Evolutionary conservation across 2,329 filamentous ascomycete species (phyloP).

Genomic region (Aspergillus neoniger): DNA sequence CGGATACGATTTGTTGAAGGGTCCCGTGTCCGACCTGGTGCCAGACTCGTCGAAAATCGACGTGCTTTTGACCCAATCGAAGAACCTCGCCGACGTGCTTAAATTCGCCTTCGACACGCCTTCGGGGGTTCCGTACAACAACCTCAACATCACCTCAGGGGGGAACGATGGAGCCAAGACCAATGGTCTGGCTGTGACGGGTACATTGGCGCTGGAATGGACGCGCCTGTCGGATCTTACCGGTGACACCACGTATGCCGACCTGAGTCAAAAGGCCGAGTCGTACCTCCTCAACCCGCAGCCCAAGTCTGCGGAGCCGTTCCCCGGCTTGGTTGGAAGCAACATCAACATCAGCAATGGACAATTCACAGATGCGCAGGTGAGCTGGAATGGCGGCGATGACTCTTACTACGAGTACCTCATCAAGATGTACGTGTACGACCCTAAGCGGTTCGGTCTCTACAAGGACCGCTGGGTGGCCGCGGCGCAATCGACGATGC

Average conservation of each 20-base stretch:
- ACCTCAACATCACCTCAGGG: conserved; percentile 60
- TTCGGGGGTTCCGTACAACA: conserved; percentile 72
- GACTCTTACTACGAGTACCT: conserved; percentile 90
- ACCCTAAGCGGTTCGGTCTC: conserved; percentile 60
- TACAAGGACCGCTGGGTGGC: conserved; percentile 75
- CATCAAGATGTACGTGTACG: conserved; percentile 88
- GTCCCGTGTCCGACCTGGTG: conserved; percentile 60
- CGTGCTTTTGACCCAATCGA: conserved; percentile 66
- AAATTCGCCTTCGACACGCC: conserved; percentile 77
- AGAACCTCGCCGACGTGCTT: conserved; percentile 69
- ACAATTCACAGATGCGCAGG: conserved; percentile 64
- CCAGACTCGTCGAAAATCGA: conserved; percentile 54
- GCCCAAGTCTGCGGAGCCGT: conserved; percentile 67
- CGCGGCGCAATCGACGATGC: conserved; percentile 74
- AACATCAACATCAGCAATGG: conserved; percentile 67
- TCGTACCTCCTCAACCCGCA: conserved; percentile 68
- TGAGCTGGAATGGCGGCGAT: conserved; percentile 75
- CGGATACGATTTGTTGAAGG: conserved; percentile 67
- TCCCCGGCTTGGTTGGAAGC: conserved; percentile 73
- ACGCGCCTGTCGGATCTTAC: conserved; percentile 75
- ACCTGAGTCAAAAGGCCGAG: conserved; percentile 68
- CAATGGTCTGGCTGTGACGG: conserved; percentile 75
- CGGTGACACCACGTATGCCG: conserved; percentile 65
- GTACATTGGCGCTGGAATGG: conserved; percentile 83
- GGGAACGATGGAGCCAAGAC: conserved; percentile 53